Base-by-base conservation (phyloP, 2,329 filamentous ascomycete genomes). In the Pleurostoma richardsiae region DNA sequence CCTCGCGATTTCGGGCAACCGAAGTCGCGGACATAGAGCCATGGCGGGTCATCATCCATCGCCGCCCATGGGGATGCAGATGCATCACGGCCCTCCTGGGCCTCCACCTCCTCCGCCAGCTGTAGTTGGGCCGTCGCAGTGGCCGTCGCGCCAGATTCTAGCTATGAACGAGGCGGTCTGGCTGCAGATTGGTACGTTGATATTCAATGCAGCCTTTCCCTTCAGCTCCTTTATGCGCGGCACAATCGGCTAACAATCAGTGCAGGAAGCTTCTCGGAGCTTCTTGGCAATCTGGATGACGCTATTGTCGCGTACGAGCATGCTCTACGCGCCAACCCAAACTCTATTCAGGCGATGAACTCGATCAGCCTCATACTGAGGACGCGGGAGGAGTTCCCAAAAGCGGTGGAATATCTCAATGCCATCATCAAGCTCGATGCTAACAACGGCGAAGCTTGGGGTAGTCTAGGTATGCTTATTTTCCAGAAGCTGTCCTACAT, bases 371-470 rank as follows among this genome's bases (percentile, higher is more conserved):
- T 88, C 64, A 94, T 97, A 51, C 76, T 96, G 50, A 85, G 95
- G 56, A 91, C 88, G 36, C 89, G 91, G 60, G 94, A 97, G 65
- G 88, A 95, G 40, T 99, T 96, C 58, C 85, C 88, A 40, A 94
- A 94, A 62, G 94, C 94, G 1, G 87, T 96, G 44, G 92, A 97
- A 60, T 97, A 92, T 63, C 77, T 97, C 45, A 85, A 94, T 59
- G 88, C 85, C 51, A 96, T 97, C 49, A 71, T 96, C 45, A 95
- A 96, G 69, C 76, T 97, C 29, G 94, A 99, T 55, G 80, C 76
- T 33, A 85, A 83, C 55, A 96, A 95, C 62, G 94, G 94, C 49
- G 94, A 97, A 66, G 90, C 94, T 40, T 97, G 92, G 94, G 92
- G 92, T 42, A 96, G 90, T 63, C 76, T 97, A 30, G 92, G 89